phyloP scores from a whole-genome alignment of 306 rosid genomes.

The Ormosia semicastrata region DNA sequence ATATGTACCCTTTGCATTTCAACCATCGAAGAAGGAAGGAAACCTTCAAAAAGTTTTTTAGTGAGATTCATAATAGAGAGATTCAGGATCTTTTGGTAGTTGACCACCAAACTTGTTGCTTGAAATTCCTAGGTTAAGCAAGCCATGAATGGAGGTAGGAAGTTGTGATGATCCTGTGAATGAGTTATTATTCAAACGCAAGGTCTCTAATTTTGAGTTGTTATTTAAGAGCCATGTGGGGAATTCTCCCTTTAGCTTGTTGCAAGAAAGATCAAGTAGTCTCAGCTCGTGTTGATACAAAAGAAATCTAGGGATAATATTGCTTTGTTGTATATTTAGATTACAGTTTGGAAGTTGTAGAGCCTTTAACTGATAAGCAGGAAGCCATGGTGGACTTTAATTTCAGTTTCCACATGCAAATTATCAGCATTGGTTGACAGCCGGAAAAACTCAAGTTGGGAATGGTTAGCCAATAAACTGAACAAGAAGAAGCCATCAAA shows the following conservation, averaged over 20 bases:
- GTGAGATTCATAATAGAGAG: neutral
- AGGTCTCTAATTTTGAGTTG: neutral
- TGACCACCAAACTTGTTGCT: neutral
- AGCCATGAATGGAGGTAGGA: neutral
- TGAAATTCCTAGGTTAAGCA: neutral
- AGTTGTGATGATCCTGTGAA: neutral
- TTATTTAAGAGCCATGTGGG: conserved; percentile 10
- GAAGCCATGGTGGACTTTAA: neutral
- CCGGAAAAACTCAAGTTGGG: neutral
- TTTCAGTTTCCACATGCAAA: conserved; percentile 24
- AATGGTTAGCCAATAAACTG: neutral
- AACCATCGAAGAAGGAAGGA: neutral
- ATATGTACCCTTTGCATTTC: neutral
- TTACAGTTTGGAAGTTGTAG: neutral
- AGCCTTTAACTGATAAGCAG: neutral
- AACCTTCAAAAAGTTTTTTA: neutral
- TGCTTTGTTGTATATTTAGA: neutral
- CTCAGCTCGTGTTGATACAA: neutral
- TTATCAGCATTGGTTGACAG: neutral
- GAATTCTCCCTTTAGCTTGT: neutral
- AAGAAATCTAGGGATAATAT: conserved; percentile 5
- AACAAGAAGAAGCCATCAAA: conserved; percentile 10
- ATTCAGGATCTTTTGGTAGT: neutral
- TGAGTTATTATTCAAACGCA: neutral
- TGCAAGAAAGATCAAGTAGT: neutral